phyloP scores from a whole-genome alignment of 2,329 filamentous ascomycete species.

The Aspergillus felis region DNA sequence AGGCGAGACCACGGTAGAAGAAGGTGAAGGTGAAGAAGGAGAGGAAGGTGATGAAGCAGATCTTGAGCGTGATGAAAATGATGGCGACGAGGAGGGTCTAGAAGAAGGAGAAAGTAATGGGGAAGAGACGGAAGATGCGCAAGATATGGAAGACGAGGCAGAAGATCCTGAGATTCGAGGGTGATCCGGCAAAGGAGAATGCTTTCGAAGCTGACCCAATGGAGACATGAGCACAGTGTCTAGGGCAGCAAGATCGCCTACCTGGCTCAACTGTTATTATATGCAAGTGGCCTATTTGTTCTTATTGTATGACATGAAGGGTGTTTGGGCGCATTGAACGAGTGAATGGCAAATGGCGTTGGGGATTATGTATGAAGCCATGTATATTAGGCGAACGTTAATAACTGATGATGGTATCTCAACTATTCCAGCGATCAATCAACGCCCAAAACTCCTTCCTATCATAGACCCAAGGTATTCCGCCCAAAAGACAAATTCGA shows the following conservation, averaged over 20 bases:
- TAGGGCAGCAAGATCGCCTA: not conserved
- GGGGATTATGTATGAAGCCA: not conserved
- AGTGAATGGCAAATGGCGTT: not conserved
- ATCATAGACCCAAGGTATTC: not conserved
- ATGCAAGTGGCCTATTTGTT: not conserved
- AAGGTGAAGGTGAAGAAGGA: conserved; percentile 14
- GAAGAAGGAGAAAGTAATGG: conserved; percentile 7
- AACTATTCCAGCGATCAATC: not conserved
- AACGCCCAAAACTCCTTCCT: not conserved
- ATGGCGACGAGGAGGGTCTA: conserved; percentile 5
- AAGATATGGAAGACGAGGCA: conserved; percentile 13
- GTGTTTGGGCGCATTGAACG: not conserved
- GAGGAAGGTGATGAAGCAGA: conserved; percentile 13
- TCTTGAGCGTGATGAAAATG: conserved; percentile 8
- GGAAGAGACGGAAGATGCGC: conserved; percentile 10
- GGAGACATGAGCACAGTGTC: not conserved
- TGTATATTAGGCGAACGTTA: not conserved
- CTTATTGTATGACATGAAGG: not conserved
- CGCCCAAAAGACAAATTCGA: not conserved
- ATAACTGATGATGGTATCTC: not conserved
- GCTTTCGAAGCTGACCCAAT: not conserved
- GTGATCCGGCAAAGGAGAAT: not conserved
- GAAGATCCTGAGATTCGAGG: conserved; percentile 13
- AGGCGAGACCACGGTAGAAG: conserved; percentile 12
- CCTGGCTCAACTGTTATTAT: not conserved